A percentile compares a stretch with the other conserved stretches of the same genome.
Conservation (phyloP, 805 yeast genomes). For the Lipomyces chichibuensis region DNA sequence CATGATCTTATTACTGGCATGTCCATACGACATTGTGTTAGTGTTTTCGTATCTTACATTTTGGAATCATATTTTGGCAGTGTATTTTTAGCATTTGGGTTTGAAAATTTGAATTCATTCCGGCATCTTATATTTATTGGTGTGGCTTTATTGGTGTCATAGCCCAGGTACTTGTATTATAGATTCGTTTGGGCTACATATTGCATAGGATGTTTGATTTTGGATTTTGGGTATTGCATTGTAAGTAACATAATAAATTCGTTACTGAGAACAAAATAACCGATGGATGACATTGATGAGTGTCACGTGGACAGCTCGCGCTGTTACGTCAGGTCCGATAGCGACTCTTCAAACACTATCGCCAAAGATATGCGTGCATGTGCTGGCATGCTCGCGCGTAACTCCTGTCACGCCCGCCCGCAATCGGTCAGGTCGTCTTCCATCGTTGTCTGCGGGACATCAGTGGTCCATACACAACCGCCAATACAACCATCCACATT, state of each 20-base stretch:
- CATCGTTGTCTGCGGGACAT: background rate
- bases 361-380: background rate
- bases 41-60: too few species aligned
- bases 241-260: background rate
- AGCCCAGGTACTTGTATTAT: background rate
- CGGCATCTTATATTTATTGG: background rate
- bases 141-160: background rate
- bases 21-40: too few species aligned
- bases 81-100: background rate
- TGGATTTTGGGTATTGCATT: background rate
- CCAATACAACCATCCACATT: background rate
- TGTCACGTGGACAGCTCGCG: background rate
- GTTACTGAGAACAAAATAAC: too few species aligned
- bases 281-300: background rate
- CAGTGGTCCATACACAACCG: background rate
- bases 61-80: background rate
- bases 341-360: background rate
- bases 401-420: background rate
- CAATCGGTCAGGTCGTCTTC: background rate
- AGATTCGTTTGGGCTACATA: background rate
- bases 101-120: background rate
- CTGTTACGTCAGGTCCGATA: background rate
- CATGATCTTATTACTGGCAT: background rate
- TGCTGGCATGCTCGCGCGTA: background rate
- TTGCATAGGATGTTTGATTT: background rate